Base-by-base conservation (phyloP, 2,329 filamentous ascomycete genomes). In the Pyrenochaeta sp. region DNA sequence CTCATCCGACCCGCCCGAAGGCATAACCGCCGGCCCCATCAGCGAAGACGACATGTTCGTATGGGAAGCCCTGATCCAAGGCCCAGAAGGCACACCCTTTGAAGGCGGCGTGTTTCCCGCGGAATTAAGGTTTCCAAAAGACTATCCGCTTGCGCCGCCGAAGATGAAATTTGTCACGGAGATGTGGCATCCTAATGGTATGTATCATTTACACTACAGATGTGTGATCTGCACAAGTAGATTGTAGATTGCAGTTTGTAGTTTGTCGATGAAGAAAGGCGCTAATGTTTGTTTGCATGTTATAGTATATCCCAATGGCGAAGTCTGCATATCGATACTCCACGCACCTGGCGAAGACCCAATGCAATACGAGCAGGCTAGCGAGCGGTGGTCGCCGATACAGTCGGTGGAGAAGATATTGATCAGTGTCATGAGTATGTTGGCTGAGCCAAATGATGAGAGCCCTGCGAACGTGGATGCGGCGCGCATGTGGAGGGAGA, bases 11-110 rank as follows among this genome's bases (percentile, higher is more conserved):
- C 92, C 94, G 0, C 94, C 94, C n/a, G 94, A 98, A 61, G 95
- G 95, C 77, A 98, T 99, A 81, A 96, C 92, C 58, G 95, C 95
- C 15, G 95, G 95, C 22, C 95, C 95, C 34, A 84, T 97, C 60
- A 91, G 87, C 65, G 95, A 99, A 83, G 95, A 98, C 78, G 93
- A 99, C 81, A 89, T 98, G 75, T 91, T 97, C 71, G 84, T 92
- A 73, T 99, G 95, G 95, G 95, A 99, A 81, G 95, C 93, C 8
- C 83, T 98, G 62, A 98, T 99, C 72, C 90, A 96, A 79, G 95
- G 95, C 0, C 95, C 95, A 12, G 93, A 97, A 74, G 95, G 91
- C 62, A 99, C 95, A 1, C 95, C 95, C 0, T 99, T 96, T 71
- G 94, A 78, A 96, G 94, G 94, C 76, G 95, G 92, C 68, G 93